Base-by-base conservation (phyloP, 176 grass and related monocot genomes). In the Hyparrhenia diplandra region DNA sequence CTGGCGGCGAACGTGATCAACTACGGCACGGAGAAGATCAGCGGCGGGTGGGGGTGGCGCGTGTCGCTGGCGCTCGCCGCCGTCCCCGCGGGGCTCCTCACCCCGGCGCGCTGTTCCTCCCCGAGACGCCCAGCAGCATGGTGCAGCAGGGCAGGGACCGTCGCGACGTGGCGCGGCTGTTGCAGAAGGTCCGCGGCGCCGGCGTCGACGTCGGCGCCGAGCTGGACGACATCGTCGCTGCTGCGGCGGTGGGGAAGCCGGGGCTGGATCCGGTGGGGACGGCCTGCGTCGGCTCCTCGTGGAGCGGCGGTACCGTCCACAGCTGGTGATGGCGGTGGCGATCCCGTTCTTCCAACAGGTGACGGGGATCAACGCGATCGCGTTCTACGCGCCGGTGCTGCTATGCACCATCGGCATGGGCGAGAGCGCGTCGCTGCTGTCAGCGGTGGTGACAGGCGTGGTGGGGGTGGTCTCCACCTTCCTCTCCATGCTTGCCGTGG, bases 271-370 rank as follows among this genome's bases (percentile, higher is more conserved):
- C 31, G 31, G 31, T 32, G 31, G 25, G 4, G 41, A 21, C 6
- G 73, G 75, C 0, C 51, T 73, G 49, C 43, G 34, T 32, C 21
- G 30, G 41, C 18, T 86, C 1, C 52, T 94, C 24, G 23, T 70
- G 12, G 82, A 77, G 58, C 64, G 78, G 1, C 62, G 60, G 39
- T 90, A 91, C 71, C 27, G 87, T 4, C 89, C 89, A 1, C 87
- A 89, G 76, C 64, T 95, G 3, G 67, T 80, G 0, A 87, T 95
- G 84, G 82, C 87, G 4, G 49, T 89, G 37, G 21, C 46, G 29
- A 84, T 92, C 21, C 78, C 89, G 0, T 95, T 95, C 81, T 95
- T 91, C 47, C 87, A 92, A 61, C 87, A 95, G 67, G 78, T 88
- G 68, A 13, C 72, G 7, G 90, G 90, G 29, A 87, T 93, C 63